Base-by-base conservation (phyloP, 805 yeast genomes). In the Candida succiphila region DNA sequence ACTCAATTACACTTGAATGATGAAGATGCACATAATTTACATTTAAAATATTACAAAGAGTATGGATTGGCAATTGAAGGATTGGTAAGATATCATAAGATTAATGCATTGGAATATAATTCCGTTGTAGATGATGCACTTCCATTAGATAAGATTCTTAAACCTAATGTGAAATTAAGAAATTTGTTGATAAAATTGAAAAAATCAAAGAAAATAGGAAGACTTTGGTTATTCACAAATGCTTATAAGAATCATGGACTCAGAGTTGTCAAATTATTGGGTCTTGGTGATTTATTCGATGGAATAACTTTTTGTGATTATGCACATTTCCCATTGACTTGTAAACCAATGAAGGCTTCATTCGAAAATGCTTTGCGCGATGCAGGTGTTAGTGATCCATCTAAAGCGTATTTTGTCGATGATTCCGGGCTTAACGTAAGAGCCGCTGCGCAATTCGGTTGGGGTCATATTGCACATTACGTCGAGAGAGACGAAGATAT, bases 1-100 rank as follows among this genome's bases (percentile, higher is more conserved):
- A 67, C 68, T 35, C 65, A 69, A 31, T 63, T 89, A 33, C 50
- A 64, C 15, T 58, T 89, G 27, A 61, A 65, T 30, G 86, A 78
- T 41, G 80, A 76, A 29, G 86, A 80, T 10, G 97, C 98, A 1
- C 69, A 67, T 36, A 48, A 60, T 17, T 64, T 92, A 40, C 94
- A 86, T 51, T 61, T 63, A 52, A 67, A 67, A 40, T 89, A 89
- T 60, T 92, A 89, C 53, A 73, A 73, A 45, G 79, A 81, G 30
- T 89, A 87, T 49, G 98, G 98, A 2, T 66, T 89, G 38, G 96
- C 97, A 0, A 74, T 89, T 33, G 95, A 89, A 56, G 98, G 98
- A 0, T 64, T 89, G 30, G 81, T 75, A 7, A 58, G 78, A 40
- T 61, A 71, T 44, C 78, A 75, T 46, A 74, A 75, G 41, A 82